Evolutionary conservation across 1,139 yeast species (phyloP).

Genomic region (Suhomyces coccinellae): DNA sequence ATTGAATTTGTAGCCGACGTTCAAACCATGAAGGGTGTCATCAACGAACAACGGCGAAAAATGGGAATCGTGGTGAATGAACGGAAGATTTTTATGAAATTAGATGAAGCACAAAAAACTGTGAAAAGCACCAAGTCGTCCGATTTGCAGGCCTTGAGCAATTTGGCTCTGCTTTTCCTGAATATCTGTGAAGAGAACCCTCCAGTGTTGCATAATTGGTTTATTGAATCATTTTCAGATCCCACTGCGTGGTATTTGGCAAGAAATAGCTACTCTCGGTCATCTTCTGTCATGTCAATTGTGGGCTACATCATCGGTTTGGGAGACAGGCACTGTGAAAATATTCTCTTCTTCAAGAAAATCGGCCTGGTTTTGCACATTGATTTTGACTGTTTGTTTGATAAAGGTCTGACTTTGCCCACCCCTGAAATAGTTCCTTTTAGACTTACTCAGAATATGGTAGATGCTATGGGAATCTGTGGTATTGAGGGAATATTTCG

Average conservation of each 20-base stretch:
- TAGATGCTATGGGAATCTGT: conserved; percentile 87
- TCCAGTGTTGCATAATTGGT: conserved; percentile 87
- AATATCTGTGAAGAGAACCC: conserved; percentile 47
- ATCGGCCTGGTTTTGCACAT: conserved; percentile 87
- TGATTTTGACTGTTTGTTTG: conserved; percentile 95
- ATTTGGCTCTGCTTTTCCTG: conserved; percentile 31
- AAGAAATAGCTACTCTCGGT: conserved; percentile 69
- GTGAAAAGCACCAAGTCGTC: conserved; percentile 27
- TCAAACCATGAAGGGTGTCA: conserved; percentile 71
- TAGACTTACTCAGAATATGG: conserved; percentile 82
- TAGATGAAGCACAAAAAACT: conserved; percentile 43
- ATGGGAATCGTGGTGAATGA: conserved; percentile 36
- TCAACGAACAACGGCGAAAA: conserved; percentile 46
- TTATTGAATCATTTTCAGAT: conserved; percentile 82
- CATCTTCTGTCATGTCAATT: conserved; percentile 94
- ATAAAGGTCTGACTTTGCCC: conserved; percentile 68
- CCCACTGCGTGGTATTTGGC: conserved; percentile 87
- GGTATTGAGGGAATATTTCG: conserved; percentile 92
- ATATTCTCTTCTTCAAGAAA: conserved; percentile 69
- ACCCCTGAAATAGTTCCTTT: conserved; percentile 95
- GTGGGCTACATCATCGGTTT: conserved; percentile 88
- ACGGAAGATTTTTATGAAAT: conserved; percentile 32
- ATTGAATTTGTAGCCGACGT: conserved; percentile 93
- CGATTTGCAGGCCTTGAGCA: conserved; percentile 19
- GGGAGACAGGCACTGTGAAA: conserved; percentile 97